Evolutionary conservation across 1,139 yeast genomes (phyloP).

Genomic region (Hyphopichia buzzinii): DNA sequence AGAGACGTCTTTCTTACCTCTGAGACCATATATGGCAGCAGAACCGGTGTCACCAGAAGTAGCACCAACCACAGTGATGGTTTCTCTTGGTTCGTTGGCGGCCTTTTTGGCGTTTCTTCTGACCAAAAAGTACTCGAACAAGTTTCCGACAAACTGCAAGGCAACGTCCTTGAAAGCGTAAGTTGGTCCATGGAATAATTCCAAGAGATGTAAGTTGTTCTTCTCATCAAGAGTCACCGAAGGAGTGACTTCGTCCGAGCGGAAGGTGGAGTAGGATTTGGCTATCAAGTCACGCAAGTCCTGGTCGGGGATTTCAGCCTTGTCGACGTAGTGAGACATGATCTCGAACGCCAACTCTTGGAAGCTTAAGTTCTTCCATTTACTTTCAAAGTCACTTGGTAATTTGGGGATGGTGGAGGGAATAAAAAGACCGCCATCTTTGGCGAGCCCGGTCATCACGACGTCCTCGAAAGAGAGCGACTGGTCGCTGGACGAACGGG

Average conservation of each 20-base stretch:
- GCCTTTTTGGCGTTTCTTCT: slow-evolving; percentile 70
- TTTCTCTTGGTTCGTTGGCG: slow-evolving; percentile 61
- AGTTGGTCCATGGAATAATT: slow-evolving; percentile 97
- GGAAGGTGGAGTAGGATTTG: slow-evolving; percentile 84
- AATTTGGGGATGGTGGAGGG: slow-evolving; percentile 80
- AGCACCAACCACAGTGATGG: slow-evolving; percentile 96
- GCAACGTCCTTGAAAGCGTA: slow-evolving; percentile 99
- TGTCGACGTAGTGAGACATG: slow-evolving; percentile 72
- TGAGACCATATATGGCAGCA: slow-evolving; percentile 95
- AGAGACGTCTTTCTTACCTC: slow-evolving; percentile 94
- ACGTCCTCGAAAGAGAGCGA: slow-evolving; percentile 83
- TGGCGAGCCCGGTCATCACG: slow-evolving; percentile 89
- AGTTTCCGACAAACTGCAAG: slow-evolving; percentile 92
- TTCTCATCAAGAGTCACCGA: slow-evolving; percentile 55
- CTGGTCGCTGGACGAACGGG: slow-evolving; percentile 63
- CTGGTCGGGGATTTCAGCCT: slow-evolving; percentile 64
- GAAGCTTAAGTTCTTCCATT: slow-evolving; percentile 76
- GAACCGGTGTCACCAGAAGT: slow-evolving; percentile 99
- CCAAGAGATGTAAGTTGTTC: slow-evolving; percentile 71
- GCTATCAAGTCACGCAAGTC: slow-evolving; percentile 64
- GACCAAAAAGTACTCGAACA: slow-evolving; percentile 84
- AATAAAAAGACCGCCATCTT: slow-evolving; percentile 92
- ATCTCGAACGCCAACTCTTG: slow-evolving; percentile 85
- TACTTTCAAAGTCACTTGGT: slow-evolving; percentile 53
- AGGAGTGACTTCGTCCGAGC: slow-evolving; percentile 86